Evolutionary conservation across 768 basidiomycete genomes (phyloP).

Genomic region (Paxillus rubicundulus): DNA sequence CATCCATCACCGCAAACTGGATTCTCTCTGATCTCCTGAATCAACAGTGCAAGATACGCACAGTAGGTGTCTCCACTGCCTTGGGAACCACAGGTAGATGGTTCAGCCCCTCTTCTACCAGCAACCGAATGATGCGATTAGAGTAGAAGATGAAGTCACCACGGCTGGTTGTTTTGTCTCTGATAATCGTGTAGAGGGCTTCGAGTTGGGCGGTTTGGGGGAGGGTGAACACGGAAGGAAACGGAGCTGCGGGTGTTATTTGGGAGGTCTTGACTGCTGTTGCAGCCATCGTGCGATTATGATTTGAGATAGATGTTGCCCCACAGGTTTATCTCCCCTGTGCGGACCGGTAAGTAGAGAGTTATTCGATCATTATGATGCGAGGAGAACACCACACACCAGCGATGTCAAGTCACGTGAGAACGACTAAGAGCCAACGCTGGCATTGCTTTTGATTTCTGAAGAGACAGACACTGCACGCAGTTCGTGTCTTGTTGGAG

Average conservation of each 20-base stretch:
- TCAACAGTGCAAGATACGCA: slow-evolving; percentile 34
- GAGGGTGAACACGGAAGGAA: slow-evolving; percentile 84
- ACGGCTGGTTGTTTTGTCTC: slow-evolving; percentile 81
- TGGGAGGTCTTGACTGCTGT: slow-evolving; percentile 30
- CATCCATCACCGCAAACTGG: background rate
- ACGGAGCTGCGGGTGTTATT: slow-evolving; percentile 43
- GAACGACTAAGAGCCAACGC: no score
- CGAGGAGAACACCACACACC: no score
- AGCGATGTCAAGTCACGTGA: no score
- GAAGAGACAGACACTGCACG: no score
- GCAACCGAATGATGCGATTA: slow-evolving; percentile 82
- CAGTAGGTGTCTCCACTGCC: slow-evolving; percentile 81
- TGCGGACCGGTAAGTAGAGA: no score
- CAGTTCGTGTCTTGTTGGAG: no score
- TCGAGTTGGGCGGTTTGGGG: slow-evolving; percentile 92
- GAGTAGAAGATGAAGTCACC: slow-evolving; percentile 98
- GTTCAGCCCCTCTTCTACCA: slow-evolving; percentile 87
- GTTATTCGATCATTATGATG: no score
- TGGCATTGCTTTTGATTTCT: no score
- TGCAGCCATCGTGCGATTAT: slow-evolving; percentile 12
- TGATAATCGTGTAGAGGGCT: slow-evolving; percentile 91
- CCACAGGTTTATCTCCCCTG: no score
- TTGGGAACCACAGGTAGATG: slow-evolving; percentile 76
- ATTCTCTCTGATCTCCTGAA: background rate
- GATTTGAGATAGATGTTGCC: background rate